phyloP scores from a whole-genome alignment of 768 basidiomycete species.

The Panellus pusillus region DNA sequence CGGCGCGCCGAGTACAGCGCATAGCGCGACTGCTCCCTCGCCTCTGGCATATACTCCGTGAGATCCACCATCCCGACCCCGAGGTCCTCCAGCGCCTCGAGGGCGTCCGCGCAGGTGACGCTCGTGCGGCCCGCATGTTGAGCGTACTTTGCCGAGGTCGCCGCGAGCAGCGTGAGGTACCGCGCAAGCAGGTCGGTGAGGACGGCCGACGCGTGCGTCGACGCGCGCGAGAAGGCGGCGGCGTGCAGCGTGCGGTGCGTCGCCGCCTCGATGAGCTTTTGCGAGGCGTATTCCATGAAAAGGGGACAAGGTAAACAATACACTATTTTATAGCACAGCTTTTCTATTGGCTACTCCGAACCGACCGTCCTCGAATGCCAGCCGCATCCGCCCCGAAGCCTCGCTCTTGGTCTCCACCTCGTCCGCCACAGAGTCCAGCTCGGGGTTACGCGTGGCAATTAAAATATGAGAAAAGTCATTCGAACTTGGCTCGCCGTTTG shows the following conservation, averaged over 20 bases:
- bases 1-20: slow-evolving; percentile 61
- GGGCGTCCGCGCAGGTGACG: slow-evolving; percentile 58
- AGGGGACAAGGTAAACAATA: neutral
- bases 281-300: slow-evolving; percentile 54
- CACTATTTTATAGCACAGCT: no score
- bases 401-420: neutral
- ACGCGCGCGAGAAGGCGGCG: slow-evolving; percentile 74
- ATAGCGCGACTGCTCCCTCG: slow-evolving; percentile 67
- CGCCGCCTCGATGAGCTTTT: slow-evolving; percentile 66
- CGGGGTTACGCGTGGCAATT: slow-evolving; percentile 9
- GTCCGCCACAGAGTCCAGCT: slow-evolving; percentile 4
- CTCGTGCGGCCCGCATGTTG: slow-evolving; percentile 69
- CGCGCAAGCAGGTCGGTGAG: slow-evolving; percentile 76
- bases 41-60: slow-evolving; percentile 66
- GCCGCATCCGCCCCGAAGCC: neutral
- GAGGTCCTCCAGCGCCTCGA: slow-evolving; percentile 70
- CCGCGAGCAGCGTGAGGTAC: slow-evolving; percentile 65
- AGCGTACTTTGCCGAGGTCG: slow-evolving; percentile 71
- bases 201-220: slow-evolving; percentile 66
- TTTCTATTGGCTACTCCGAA: no score
- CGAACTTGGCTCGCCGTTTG: slow-evolving; percentile 6
- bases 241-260: slow-evolving; percentile 74
- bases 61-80: slow-evolving; percentile 74
- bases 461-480: slow-evolving; percentile 7
- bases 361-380: no score